phyloP scores from a whole-genome alignment of 2,329 filamentous ascomycete genomes.

The Erysiphe pulchra region DNA sequence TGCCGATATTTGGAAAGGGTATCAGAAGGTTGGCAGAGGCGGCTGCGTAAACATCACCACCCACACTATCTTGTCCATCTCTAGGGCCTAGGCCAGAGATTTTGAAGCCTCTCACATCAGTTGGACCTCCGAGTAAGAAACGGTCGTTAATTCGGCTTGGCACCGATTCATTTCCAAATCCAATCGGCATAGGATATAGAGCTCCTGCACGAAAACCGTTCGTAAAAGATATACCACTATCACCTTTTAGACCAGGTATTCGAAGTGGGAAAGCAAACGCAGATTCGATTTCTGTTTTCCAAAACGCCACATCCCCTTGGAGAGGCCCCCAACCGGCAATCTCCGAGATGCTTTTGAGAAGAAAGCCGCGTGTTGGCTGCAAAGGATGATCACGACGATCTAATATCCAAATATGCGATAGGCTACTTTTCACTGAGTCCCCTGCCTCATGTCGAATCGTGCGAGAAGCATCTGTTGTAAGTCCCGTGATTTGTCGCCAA shows the following conservation, averaged over 20 bases:
- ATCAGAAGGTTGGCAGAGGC: constrained; percentile 67
- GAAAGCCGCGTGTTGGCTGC: constrained; percentile 59
- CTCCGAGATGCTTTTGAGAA: constrained; percentile 53
- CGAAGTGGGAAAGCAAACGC: constrained; percentile 50
- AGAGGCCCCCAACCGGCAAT: constrained; percentile 70
- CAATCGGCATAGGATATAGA: constrained; percentile 54
- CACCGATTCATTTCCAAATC: constrained; percentile 24
- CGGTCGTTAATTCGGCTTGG: constrained; percentile 76
- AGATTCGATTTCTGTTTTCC: constrained; percentile 70
- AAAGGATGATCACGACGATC: constrained; percentile 69
- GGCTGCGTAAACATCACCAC: constrained; percentile 78
- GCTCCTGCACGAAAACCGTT: constrained; percentile 59
- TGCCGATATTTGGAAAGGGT: constrained; percentile 57
- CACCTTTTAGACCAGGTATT: constrained; percentile 38
- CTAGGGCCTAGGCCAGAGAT: constrained; percentile 71
- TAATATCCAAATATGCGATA: constrained; percentile 56
- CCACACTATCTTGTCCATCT: constrained; percentile 64
- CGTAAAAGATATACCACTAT: constrained; percentile 60
- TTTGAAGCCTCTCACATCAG: constrained; percentile 82
- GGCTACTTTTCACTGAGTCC: constrained; percentile 68
- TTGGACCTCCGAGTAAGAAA: constrained; percentile 83
- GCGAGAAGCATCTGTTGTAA: constrained; percentile 51
- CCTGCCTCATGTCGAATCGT: constrained; percentile 67
- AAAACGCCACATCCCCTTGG: constrained; percentile 77
- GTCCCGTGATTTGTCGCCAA: constrained; percentile 72